These are phyloP conservation scores for Dioscorea cayenensis DNA, from an alignment of 116 monocot genomes.

Conservation along the genomic window DNA sequence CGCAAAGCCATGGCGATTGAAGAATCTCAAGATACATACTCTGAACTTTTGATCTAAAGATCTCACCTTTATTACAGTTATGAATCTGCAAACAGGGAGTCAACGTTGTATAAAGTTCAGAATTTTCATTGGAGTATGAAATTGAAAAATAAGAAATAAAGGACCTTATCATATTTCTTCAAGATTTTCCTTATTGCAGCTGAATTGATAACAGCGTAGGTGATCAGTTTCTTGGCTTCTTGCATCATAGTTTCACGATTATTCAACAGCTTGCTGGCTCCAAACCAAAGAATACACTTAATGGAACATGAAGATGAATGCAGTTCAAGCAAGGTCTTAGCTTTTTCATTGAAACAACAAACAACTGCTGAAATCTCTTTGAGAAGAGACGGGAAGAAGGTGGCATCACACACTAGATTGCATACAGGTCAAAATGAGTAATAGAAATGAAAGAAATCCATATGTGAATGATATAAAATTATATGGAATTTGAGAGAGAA, in stretches of 20 bases:
- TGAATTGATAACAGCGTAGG: not conserved
- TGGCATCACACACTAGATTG: not conserved
- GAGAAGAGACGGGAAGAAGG: not conserved
- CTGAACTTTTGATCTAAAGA: not conserved
- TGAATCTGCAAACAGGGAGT: not conserved
- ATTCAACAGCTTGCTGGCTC: not conserved
- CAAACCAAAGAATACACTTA: not conserved
- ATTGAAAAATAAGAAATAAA: not conserved
- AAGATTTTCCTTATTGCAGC: not conserved
- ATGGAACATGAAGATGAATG: not conserved
- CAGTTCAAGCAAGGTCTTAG: not conserved
- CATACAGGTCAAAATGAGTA: not conserved
- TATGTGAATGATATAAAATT: not conserved
- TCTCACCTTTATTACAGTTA: not conserved
- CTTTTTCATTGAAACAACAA: not conserved
- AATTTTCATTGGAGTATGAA: not conserved
- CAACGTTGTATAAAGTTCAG: not conserved
- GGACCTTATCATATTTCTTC: not conserved
- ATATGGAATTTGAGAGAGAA: not conserved
- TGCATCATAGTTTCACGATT: not conserved
- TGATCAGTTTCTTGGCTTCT: not conserved
- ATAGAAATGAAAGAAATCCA: not conserved
- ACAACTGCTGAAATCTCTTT: not conserved
- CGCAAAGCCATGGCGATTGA: not conserved
- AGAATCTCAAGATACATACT: not conserved